Evolutionary conservation across 2,329 filamentous ascomycete species (phyloP).

Genomic region (Ophiostoma ulmi): DNA sequence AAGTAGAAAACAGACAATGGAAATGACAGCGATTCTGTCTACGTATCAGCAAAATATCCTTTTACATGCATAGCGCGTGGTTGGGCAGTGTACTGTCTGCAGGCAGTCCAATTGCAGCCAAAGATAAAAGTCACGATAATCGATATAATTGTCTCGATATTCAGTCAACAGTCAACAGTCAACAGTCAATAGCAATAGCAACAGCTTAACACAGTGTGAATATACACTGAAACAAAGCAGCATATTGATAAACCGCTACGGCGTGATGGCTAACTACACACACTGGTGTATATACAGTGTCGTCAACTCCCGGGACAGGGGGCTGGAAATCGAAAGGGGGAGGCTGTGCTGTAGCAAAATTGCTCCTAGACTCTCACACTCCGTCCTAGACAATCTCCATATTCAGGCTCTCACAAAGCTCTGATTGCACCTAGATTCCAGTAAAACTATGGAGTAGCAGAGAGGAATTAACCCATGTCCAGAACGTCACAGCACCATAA

Average conservation of each 20-base stretch:
- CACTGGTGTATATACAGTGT: constrained; percentile 13
- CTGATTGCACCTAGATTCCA: not conserved
- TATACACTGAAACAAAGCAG: not conserved
- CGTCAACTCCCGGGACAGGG: constrained; percentile 12
- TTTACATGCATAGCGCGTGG: not conserved
- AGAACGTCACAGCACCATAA: not conserved
- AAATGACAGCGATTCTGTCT: not conserved
- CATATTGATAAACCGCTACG: not conserved
- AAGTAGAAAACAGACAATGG: not conserved
- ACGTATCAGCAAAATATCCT: not conserved
- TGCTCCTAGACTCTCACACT: not conserved
- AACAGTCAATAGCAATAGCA: not conserved
- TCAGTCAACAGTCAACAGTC: not conserved
- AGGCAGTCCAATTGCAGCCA: not conserved
- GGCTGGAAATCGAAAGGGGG: constrained; percentile 13
- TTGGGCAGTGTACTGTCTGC: not conserved
- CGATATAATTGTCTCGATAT: not conserved
- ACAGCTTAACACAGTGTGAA: not conserved
- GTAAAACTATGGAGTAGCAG: not conserved
- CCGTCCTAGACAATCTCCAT: not conserved
- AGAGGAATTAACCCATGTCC: not conserved
- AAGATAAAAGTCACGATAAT: not conserved
- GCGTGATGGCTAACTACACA: not conserved
- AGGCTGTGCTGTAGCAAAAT: constrained; percentile 14
- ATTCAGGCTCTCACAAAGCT: not conserved